These are phyloP conservation scores for Trichoderma gamsii DNA, from an alignment of 495 filamentous ascomycete genomes.

Conservation along the genomic window DNA sequence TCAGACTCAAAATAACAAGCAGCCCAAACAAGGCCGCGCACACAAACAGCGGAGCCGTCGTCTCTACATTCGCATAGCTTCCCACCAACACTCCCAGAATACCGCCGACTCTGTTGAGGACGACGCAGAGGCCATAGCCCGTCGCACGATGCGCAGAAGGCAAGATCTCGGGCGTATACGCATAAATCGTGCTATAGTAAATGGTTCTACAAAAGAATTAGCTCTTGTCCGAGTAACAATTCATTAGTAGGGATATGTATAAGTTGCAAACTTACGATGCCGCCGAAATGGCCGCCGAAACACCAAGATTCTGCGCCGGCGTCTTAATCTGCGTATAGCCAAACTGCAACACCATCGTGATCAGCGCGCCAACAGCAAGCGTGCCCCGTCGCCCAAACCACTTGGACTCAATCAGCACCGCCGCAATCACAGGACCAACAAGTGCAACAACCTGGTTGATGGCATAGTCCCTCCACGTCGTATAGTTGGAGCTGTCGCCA, in stretches of 20 bases:
- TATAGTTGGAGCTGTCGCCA: constrained; percentile 25
- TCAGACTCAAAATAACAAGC: constrained; percentile 28
- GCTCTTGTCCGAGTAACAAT: neutral
- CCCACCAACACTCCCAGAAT: constrained; percentile 52
- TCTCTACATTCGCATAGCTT: constrained; percentile 42
- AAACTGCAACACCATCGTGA: constrained; percentile 40
- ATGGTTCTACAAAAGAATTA: constrained; percentile 26
- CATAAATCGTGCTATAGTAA: constrained; percentile 44
- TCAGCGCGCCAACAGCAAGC: constrained; percentile 34
- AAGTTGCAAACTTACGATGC: constrained; percentile 21
- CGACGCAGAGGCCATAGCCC: constrained; percentile 51
- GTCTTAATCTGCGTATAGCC: constrained; percentile 38
- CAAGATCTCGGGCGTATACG: constrained; percentile 41
- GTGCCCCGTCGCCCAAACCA: constrained; percentile 27
- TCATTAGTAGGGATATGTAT: too few relatives aligned
- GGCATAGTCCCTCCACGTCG: constrained; percentile 40
- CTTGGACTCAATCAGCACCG: constrained; percentile 30
- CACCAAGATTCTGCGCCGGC: constrained; percentile 35
- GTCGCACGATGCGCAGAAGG: constrained; percentile 40
- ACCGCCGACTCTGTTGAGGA: constrained; percentile 52
- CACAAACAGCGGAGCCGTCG: constrained; percentile 51
- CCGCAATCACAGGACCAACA: constrained; percentile 36
- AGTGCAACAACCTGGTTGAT: constrained; percentile 39
- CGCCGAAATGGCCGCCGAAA: constrained; percentile 37
- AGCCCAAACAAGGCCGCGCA: constrained; percentile 46